phyloP scores from a whole-genome alignment of 371 early-diverging fungal species.

The Apophysomyces trapeziformis region DNA sequence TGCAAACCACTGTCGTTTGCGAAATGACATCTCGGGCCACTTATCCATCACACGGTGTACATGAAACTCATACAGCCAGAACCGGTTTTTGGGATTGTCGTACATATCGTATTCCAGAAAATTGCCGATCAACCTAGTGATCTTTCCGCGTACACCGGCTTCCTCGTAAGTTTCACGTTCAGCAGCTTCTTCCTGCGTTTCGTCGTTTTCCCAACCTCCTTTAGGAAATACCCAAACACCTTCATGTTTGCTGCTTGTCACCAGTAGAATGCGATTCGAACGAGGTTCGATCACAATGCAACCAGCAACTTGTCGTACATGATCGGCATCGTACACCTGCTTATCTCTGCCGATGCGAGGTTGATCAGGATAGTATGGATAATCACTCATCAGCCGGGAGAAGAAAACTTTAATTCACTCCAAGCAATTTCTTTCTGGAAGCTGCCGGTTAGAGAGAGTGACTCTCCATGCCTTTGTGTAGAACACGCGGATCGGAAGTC shows the following conservation, averaged over 20 bases:
- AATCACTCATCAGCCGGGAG: neutral
- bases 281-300: slow-evolving; percentile 60
- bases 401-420: neutral
- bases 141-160: slow-evolving; percentile 37
- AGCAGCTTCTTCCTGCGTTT: slow-evolving; percentile 62
- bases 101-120: slow-evolving; percentile 48
- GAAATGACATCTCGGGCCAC: slow-evolving; percentile 63
- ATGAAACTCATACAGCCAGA: slow-evolving; percentile 62
- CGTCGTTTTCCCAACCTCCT: slow-evolving; percentile 73
- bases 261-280: slow-evolving; percentile 55
- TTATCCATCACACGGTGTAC: slow-evolving; percentile 49
- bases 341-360: slow-evolving; percentile 57
- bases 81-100: slow-evolving; percentile 51
- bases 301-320: slow-evolving; percentile 58
- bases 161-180: slow-evolving; percentile 69
- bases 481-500: no score
- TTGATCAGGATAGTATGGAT: slow-evolving; percentile 12
- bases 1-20: slow-evolving; percentile 62
- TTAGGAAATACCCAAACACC: slow-evolving; percentile 68
- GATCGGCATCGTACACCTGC: slow-evolving; percentile 46
- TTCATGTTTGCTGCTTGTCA: slow-evolving; percentile 59
- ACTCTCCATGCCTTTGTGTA: no score
- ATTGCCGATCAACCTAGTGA: slow-evolving; percentile 44
- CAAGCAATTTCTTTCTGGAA: neutral
- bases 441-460: no score